A percentile compares a stretch with the other conserved stretches of the same genome.
Evolutionary conservation across 768 basidiomycete species (phyloP).

Genomic region (Cystofilobasidium ferigula): DNA sequence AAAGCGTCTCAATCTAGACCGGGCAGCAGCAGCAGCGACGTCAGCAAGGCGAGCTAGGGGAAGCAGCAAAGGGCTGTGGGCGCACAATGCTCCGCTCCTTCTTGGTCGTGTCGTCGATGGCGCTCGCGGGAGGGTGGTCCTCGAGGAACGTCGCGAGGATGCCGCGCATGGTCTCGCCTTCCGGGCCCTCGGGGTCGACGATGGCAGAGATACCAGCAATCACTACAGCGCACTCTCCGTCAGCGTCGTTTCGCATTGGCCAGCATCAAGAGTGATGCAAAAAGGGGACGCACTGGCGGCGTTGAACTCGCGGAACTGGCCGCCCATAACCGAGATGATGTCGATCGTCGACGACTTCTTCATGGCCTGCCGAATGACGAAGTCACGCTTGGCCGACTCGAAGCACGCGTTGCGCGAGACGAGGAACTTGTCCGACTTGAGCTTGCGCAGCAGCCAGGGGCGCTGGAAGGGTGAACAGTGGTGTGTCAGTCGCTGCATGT

Average conservation of each 20-base stretch:
- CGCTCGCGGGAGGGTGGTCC: conserved; percentile 46
- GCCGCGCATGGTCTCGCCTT: conserved; percentile 60
- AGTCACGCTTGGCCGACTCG: conserved; percentile 79
- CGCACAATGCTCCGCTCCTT: conserved; percentile 26
- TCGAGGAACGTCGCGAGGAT: conserved; percentile 68
- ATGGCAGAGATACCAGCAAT: conserved; percentile 77
- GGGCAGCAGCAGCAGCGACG: too few species aligned
- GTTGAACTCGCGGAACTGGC: conserved; percentile 24
- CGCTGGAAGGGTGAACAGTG: conserved; percentile 44
- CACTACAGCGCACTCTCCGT: conserved; percentile 58
- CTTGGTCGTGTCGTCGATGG: conserved; percentile 26
- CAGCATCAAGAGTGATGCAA: too few species aligned
- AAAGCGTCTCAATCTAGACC: conserved; percentile 24
- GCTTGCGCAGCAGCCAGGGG: conserved; percentile 71
- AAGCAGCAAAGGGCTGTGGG: neutral
- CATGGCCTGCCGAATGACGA: conserved; percentile 47
- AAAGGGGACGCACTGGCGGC: neutral
- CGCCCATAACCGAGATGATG: conserved; percentile 20
- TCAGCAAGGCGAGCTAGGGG: neutral
- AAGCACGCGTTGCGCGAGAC: conserved; percentile 78
- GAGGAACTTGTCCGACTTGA: conserved; percentile 66
- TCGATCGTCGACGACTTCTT: conserved; percentile 35
- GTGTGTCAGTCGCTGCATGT: neutral
- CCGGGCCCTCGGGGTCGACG: conserved; percentile 60
- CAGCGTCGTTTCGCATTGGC: too few species aligned